These are phyloP conservation scores for Verbena officinalis DNA, from an alignment of 257 asterid species.

Conservation along the genomic window DNA sequence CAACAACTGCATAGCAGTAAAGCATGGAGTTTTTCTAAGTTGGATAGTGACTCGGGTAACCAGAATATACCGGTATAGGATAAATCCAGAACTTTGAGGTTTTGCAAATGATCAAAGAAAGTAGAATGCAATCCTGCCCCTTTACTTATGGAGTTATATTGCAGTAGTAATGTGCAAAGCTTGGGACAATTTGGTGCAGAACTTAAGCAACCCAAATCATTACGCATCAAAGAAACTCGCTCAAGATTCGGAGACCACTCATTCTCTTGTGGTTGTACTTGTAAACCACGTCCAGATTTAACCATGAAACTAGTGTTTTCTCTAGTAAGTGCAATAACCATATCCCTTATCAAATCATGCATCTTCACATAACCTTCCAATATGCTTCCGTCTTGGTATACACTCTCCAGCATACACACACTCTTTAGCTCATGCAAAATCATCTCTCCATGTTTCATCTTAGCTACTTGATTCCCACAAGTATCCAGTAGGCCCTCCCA, in stretches of 20 bases:
- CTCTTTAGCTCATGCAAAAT: constrained; percentile 30
- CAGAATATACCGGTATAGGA: constrained; percentile 32
- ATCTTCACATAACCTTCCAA: not conserved
- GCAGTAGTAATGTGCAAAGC: constrained; percentile 38
- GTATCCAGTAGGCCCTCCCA: constrained; percentile 35
- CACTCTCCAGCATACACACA: constrained; percentile 28
- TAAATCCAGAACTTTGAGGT: constrained; percentile 35
- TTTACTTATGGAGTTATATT: constrained; percentile 36
- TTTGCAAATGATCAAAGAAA: constrained; percentile 32
- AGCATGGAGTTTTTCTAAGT: constrained; percentile 31
- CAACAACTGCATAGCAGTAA: constrained; percentile 40
- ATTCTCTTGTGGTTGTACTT: constrained; percentile 21
- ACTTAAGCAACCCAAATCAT: constrained; percentile 32
- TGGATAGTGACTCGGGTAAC: constrained; percentile 37
- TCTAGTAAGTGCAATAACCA: constrained; percentile 36
- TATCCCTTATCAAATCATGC: constrained; percentile 23
- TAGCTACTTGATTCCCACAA: constrained; percentile 11
- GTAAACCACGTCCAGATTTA: constrained; percentile 32
- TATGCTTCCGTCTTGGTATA: not conserved
- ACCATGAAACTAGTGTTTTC: constrained; percentile 30
- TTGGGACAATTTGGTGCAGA: constrained; percentile 33
- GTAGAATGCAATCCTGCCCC: constrained; percentile 18
- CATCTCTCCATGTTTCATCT: constrained; percentile 27
- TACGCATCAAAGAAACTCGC: constrained; percentile 42
- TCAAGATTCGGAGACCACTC: constrained; percentile 36